Percentiles rank a stretch among this genome's conserved stretches.
These are phyloP conservation scores for Rosa lucieae DNA, from an alignment of 306 rosid species.

Conservation along the genomic window DNA sequence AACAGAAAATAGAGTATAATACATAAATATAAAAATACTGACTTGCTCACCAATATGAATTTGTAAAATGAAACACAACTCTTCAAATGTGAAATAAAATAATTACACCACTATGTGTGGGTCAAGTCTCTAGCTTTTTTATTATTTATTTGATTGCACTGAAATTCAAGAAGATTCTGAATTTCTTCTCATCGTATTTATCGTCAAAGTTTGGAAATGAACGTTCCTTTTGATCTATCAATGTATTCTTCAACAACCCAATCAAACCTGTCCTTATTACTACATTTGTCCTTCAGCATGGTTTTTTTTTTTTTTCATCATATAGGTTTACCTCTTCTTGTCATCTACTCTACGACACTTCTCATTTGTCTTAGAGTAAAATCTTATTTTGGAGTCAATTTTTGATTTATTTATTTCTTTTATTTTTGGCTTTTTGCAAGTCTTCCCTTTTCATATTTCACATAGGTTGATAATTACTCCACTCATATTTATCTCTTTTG, in stretches of 20 bases:
- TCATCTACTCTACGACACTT: not conserved
- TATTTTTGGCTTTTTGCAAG: not conserved
- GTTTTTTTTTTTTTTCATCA: not conserved
- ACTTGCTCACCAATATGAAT: too few species aligned
- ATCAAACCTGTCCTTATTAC: not conserved
- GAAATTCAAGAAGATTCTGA: not conserved
- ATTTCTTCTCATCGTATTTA: not conserved
- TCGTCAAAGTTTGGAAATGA: not conserved
- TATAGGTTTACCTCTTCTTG: not conserved
- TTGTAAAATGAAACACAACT: not conserved
- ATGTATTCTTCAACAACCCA: not conserved
- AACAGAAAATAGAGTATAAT: too few species aligned
- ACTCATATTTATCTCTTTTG: not conserved
- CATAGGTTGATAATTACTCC: too few species aligned
- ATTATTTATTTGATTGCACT: not conserved
- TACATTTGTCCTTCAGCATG: not conserved
- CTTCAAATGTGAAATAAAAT: too few species aligned
- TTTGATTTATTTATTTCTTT: not conserved
- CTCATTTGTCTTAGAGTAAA: not conserved
- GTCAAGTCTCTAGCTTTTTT: not conserved
- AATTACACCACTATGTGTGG: not conserved
- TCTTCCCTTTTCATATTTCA: not conserved
- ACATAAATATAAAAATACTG: too few species aligned
- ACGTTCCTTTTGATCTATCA: not conserved
- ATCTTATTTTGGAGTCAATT: not conserved